A percentile compares a stretch with the other conserved stretches of the same genome.
phyloP scores from a whole-genome alignment of 306 rosid species.

The Ochetophila trinervis region DNA sequence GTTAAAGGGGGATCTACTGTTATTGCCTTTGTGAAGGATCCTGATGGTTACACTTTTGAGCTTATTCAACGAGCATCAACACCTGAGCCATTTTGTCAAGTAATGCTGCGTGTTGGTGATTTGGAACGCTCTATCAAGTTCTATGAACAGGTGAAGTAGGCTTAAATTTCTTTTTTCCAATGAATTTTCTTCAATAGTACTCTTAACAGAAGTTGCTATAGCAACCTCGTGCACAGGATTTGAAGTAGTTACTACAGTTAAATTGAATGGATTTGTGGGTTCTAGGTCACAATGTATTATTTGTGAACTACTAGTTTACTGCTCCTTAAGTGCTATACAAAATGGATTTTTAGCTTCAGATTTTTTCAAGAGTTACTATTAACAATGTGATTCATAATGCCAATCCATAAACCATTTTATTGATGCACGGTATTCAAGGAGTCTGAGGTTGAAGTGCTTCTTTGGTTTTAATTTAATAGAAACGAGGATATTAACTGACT shows the following conservation, averaged over 20 bases:
- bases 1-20: constrained; percentile 70
- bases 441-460: no score
- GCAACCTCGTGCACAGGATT: no score
- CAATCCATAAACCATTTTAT: neutral
- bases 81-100: constrained; percentile 88
- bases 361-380: no score
- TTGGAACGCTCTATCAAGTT: constrained; percentile 83
- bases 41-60: constrained; percentile 87
- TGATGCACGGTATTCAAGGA: neutral
- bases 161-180: neutral
- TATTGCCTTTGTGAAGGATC: constrained; percentile 88
- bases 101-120: constrained; percentile 97
- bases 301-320: no score
- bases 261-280: no score
- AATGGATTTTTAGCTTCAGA: no score
- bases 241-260: no score
- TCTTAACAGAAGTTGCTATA: no score
- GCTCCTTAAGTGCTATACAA: no score
- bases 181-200: no score
- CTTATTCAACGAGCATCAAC: constrained; percentile 74
- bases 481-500: neutral
- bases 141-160: constrained; percentile 69
- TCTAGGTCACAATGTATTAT: no score
- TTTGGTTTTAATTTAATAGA: neutral
- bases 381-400: neutral